These are phyloP conservation scores for Russula sp. DNA, from an alignment of 768 basidiomycete species.

Conservation along the genomic window DNA sequence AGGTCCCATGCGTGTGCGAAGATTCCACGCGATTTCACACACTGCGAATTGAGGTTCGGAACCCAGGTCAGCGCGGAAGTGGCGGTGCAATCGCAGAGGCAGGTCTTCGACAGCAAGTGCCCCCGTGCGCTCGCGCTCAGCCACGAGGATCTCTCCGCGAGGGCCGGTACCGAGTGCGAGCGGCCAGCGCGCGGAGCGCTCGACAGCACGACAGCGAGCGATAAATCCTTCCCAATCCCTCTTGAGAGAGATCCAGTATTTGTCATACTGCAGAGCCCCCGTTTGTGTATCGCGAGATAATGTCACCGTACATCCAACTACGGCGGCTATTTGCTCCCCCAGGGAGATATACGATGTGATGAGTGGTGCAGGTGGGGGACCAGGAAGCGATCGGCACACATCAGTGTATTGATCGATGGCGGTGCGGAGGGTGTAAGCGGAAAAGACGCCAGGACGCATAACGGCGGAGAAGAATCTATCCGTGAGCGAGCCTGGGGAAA, in stretches of 20 bases:
- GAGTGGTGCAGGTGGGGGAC: slow-evolving; percentile 48
- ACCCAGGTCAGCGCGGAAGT: slow-evolving; percentile 37
- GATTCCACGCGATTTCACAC: slow-evolving; percentile 54
- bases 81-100: slow-evolving; percentile 49
- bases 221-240: slow-evolving; percentile 96
- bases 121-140: slow-evolving; percentile 75
- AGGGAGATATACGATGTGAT: slow-evolving; percentile 56
- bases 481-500: slow-evolving; percentile 61
- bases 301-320: slow-evolving; percentile 81
- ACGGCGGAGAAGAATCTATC: slow-evolving; percentile 77
- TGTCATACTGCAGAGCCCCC: slow-evolving; percentile 68
- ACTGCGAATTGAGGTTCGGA: slow-evolving; percentile 49
- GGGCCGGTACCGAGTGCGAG: slow-evolving; percentile 50
- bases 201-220: slow-evolving; percentile 83
- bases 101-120: slow-evolving; percentile 58
- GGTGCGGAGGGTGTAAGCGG: slow-evolving; percentile 67
- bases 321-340: slow-evolving; percentile 67
- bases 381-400: slow-evolving; percentile 59
- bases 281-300: slow-evolving; percentile 69
- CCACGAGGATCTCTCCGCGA: slow-evolving; percentile 43
- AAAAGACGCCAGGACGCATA: slow-evolving; percentile 85
- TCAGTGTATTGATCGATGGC: slow-evolving; percentile 81
- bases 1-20: slow-evolving; percentile 47
- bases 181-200: slow-evolving; percentile 78
- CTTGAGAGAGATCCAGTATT: slow-evolving; percentile 79